A percentile compares a stretch with the other conserved stretches of the same genome.
Conservation (phyloP, 495 filamentous ascomycete species). For the Aspergillus saccharolyticus region DNA sequence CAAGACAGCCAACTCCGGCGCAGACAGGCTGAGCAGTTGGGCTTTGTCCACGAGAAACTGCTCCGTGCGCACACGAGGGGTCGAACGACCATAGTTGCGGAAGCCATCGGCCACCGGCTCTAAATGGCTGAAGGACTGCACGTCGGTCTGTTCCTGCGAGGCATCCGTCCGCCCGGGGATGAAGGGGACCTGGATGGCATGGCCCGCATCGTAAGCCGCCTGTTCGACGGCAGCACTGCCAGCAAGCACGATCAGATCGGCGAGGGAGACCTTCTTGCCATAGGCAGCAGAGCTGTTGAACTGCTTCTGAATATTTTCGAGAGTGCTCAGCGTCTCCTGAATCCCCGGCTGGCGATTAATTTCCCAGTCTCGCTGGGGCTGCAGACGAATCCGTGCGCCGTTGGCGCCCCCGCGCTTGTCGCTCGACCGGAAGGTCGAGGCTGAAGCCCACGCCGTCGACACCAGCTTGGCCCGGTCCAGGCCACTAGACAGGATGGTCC, state of each 20-base stretch:
- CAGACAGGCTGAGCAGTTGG: constrained; percentile 59
- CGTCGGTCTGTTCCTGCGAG: constrained; percentile 60
- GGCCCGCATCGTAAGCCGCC: constrained; percentile 27
- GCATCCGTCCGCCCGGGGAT: constrained; percentile 48
- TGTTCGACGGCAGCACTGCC: constrained; percentile 44
- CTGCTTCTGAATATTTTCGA: constrained; percentile 56
- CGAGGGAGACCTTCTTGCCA: constrained; percentile 64
- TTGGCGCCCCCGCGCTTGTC: constrained; percentile 77
- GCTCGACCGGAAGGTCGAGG: constrained; percentile 65
- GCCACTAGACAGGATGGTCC: constrained; percentile 54
- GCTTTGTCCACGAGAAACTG: constrained; percentile 64
- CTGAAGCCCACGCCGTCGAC: constrained; percentile 61
- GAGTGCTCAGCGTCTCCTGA: constrained; percentile 47
- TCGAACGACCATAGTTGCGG: constrained; percentile 66
- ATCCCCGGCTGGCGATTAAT: constrained; percentile 62
- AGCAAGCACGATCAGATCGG: constrained; percentile 66
- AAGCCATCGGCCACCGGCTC: constrained; percentile 62
- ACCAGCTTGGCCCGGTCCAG: constrained; percentile 53
- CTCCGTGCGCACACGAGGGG: constrained; percentile 53
- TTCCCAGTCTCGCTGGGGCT: constrained; percentile 61
- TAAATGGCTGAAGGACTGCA: constrained; percentile 54
- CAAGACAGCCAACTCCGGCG: constrained; percentile 62
- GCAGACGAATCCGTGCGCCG: constrained; percentile 67
- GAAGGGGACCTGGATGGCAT: constrained; percentile 37
- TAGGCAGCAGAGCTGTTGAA: constrained; percentile 50